Base-by-base conservation (phyloP, 805 yeast genomes). In the Candida namnaoensis region DNA sequence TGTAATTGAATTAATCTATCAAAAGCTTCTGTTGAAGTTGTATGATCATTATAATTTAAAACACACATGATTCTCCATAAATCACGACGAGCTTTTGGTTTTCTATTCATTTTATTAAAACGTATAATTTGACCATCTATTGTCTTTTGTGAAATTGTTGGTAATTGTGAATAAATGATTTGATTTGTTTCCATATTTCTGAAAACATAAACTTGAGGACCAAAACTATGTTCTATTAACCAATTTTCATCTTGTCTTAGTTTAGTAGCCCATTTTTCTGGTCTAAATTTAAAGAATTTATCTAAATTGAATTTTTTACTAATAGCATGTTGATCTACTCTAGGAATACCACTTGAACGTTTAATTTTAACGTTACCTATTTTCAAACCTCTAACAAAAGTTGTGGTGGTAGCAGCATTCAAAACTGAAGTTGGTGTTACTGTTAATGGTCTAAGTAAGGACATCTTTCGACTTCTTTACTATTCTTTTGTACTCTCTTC, bases 11-110 rank as follows among this genome's bases (percentile, higher is more conserved):
- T 80, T 43, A 90, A 68, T 25, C 82, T 83, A 45, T 81, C 76
- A 62, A 80, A 88, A 7, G 93, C 82, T 36, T 80, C 77, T 13
- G 78, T 76, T 2, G 95, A 86, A 36, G 70, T 62, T 39, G 79
- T 81, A 56, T 80, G 78, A 40, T 61, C 61, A 34, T 69, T 68
- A 48, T 84, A 75, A 47, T 76, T 77, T 1, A 86, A 88, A 36
- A 88, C 93, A 37, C 93, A 86, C 86, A 91, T 76, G 41, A 90
- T 74, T 52, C 91, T 72, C 97, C 97, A 90, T 39, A 88, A 69
- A 61, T 90, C 98, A 52, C 81, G 73, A 65, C 98, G 78, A 51
- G 79, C 69, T 34, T 76, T 67, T 5, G 97, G 97, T 52, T 73
- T 76, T 54, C 83, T 72, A 68, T 90, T 88, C 57, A 86, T 83